Evolutionary conservation across 257 asterid species (phyloP), one percentile per base, ranked within the genome.

Genomic region (Mentha longifolia): DNA sequence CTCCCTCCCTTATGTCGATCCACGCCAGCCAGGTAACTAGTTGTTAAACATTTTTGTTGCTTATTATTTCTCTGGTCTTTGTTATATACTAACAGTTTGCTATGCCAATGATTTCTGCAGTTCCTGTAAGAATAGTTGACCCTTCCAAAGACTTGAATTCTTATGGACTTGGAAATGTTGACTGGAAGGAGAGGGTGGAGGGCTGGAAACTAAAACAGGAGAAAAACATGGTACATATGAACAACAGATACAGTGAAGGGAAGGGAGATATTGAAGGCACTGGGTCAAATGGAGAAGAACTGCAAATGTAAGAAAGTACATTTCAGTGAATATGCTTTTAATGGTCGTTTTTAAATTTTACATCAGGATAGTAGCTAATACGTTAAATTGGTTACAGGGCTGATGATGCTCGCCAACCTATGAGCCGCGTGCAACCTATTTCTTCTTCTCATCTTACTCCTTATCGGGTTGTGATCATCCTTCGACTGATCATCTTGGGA

Each of bases 171-270:
- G 97, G 97, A 74, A 87, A 68, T 82, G 93, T 92, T 72, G 97
- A 90, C 86, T 92, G 98, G 98, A 92, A 92, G 83, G 97, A 89
- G 82, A 81, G 98, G 70, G 95, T 92, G 31, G 98, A 92, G 49
- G 89, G 96, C 17, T 88, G 97, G 98, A 90, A 88, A 72, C 80
- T 87, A 25, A 88, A 84, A 75, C 93, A 85, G 86, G 96, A 82
- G 77, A 84, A 82, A 68, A 88, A 83, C 28, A 77, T 85, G 86
- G 87, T 71, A 71, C 85, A 84, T 6, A 71, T 75, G 82, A 71
- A 62, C 72, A 78, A 65, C 75, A 84, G 81, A 74, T 84, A 82
- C 77, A 59, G 81, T 65, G 95, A 88, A 68, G 92, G 85, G 71
- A 86, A 79, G 71, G 88, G 89, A 68, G 95, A 86, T 20, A 73